A percentile compares a stretch with the other conserved stretches of the same genome.
Evolutionary conservation across 371 early-diverging fungal genomes (phyloP).

Genomic region (Mortierella sp.): DNA sequence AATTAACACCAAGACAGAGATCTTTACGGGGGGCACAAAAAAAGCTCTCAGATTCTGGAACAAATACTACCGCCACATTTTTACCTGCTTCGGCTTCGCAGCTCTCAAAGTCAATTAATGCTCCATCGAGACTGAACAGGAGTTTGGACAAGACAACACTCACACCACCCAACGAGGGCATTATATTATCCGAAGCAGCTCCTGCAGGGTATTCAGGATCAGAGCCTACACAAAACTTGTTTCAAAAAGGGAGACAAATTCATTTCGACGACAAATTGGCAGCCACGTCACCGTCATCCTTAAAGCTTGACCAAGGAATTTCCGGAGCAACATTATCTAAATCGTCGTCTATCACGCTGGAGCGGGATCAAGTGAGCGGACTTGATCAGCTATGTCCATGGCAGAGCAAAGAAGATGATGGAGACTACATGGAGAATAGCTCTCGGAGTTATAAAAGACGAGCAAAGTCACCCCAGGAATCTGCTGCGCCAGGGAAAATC

Average conservation of each 20-base stretch:
- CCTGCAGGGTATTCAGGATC: not conserved
- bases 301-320: not conserved
- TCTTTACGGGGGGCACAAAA: conserved; percentile 1
- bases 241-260: not conserved
- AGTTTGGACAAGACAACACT: not conserved
- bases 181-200: not conserved
- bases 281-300: not conserved
- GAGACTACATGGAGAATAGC: not conserved
- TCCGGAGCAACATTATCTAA: not conserved
- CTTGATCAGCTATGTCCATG: not conserved
- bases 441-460: conserved; percentile 12
- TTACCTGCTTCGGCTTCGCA: not conserved
- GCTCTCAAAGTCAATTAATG: not conserved
- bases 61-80: not conserved
- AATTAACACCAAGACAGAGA: not conserved
- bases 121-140: not conserved
- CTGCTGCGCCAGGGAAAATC: not conserved
- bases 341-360: not conserved
- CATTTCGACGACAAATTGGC: not conserved
- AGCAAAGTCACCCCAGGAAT: conserved; percentile 4
- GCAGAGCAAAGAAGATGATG: conserved; percentile 2
- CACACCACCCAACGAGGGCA: not conserved
- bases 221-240: not conserved
- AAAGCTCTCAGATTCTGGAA: conserved; percentile 1
- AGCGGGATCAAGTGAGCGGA: not conserved